Conservation (phyloP, 1,284 basidiomycete genomes). For the Erythrobasidium hasegawianum region DNA sequence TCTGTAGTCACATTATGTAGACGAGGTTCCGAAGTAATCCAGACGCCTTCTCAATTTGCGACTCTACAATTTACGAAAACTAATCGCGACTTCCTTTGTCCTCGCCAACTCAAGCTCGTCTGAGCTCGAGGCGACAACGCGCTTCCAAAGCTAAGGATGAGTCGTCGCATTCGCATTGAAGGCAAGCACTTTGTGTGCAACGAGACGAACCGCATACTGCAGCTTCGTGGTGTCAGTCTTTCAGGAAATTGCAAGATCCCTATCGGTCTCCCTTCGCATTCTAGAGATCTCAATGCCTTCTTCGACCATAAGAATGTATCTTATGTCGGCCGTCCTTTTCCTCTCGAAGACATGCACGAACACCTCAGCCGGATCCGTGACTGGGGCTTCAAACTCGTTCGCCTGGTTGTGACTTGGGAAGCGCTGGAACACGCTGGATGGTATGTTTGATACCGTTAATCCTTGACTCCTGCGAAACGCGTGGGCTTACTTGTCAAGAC, state of each 20-base stretch:
- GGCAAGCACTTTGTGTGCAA: slow-evolving; percentile 30
- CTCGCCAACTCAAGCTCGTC: too few species aligned
- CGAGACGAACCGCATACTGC: slow-evolving; percentile 44
- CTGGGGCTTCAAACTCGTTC: slow-evolving; percentile 51
- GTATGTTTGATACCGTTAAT: neutral
- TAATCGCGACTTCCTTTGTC: neutral
- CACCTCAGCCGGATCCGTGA: slow-evolving; percentile 47
- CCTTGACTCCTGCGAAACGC: neutral
- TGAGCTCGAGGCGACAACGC: neutral
- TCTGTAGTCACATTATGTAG: slow-evolving; percentile 7
- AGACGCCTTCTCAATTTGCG: neutral
- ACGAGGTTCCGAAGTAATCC: neutral
- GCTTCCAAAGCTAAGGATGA: neutral
- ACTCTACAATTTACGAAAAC: neutral
- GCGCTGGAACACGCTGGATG: slow-evolving; percentile 86
- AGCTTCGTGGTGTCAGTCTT: slow-evolving; percentile 50
- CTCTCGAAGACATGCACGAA: slow-evolving; percentile 45
- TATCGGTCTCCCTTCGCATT: slow-evolving; percentile 37
- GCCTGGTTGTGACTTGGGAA: slow-evolving; percentile 91
- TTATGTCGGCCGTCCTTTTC: slow-evolving; percentile 51
- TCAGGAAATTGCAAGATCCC: slow-evolving; percentile 50
- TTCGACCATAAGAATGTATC: slow-evolving; percentile 47
- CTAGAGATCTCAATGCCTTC: slow-evolving; percentile 41
- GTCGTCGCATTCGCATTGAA: slow-evolving; percentile 10
- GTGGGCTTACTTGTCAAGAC: neutral